Evolutionary conservation across 2,329 filamentous ascomycete species (phyloP).

Genomic region (Alternaria infectoria): DNA sequence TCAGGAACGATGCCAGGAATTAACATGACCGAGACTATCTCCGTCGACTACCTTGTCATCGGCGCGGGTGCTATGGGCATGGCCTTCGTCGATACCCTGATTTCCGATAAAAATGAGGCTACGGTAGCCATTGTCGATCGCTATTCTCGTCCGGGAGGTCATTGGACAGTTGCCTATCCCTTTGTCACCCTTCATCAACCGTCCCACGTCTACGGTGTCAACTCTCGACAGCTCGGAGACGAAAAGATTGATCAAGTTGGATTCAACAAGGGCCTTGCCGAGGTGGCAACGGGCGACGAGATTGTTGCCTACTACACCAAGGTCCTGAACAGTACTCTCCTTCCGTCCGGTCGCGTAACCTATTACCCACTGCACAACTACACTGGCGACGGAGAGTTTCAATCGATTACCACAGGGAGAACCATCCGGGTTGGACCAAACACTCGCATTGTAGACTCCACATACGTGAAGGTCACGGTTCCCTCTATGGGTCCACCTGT

Average conservation of each 20-base stretch:
- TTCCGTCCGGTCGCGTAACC: not conserved
- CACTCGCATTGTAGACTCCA: not conserved
- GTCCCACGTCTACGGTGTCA: not conserved
- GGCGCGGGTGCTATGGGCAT: not conserved
- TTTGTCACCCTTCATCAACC: not conserved
- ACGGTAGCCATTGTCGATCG: not conserved
- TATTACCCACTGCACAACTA: not conserved
- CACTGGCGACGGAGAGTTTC: not conserved
- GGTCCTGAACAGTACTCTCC: not conserved
- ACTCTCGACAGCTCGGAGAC: not conserved
- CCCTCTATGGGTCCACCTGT: not conserved
- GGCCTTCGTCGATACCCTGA: not conserved
- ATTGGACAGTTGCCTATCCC: not conserved
- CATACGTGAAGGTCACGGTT: not conserved
- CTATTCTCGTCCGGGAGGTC: not conserved
- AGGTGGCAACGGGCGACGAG: not conserved
- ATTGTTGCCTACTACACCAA: not conserved
- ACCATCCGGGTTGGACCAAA: not conserved
- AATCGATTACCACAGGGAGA: not conserved
- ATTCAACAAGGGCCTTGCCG: not conserved
- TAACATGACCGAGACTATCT: not conserved
- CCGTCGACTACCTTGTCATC: not conserved
- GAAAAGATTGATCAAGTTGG: not conserved
- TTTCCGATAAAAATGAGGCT: not conserved
- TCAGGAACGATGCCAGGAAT: not conserved